phyloP scores from a whole-genome alignment of 2,329 filamentous ascomycete species.

The Fusarium subtropicale region DNA sequence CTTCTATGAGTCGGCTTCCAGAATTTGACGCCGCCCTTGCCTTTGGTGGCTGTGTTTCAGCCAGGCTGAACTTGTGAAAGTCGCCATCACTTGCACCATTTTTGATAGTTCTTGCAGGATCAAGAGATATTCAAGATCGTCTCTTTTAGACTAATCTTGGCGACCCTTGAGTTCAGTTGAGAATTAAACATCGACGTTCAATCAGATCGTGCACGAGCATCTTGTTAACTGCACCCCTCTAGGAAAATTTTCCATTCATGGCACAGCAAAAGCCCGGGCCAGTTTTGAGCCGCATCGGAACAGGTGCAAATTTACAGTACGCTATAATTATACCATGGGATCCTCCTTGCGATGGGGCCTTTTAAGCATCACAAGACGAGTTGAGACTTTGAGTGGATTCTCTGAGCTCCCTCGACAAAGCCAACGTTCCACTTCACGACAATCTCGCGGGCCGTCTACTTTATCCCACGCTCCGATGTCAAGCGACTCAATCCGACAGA shows the following conservation, averaged over 20 bases:
- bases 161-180: slow-evolving; percentile 21
- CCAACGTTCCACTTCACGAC: slow-evolving; percentile 34
- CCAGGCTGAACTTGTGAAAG: background rate
- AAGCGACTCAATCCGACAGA: slow-evolving; percentile 38
- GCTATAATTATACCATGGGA: slow-evolving; percentile 47
- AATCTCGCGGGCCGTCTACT: slow-evolving; percentile 26
- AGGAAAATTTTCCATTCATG: slow-evolving; percentile 22
- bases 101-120: slow-evolving; percentile 14
- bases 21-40: slow-evolving; percentile 5
- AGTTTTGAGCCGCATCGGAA: slow-evolving; percentile 45
- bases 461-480: slow-evolving; percentile 23
- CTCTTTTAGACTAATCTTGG: slow-evolving; percentile 18
- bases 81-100: slow-evolving; percentile 35
- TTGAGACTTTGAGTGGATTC: slow-evolving; percentile 40
- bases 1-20: slow-evolving; percentile 8
- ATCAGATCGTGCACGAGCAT: slow-evolving; percentile 20
- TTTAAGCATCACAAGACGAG: slow-evolving; percentile 42
- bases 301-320: slow-evolving; percentile 45
- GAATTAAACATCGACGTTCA: slow-evolving; percentile 7
- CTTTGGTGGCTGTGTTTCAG: slow-evolving; percentile 11
- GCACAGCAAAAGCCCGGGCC: slow-evolving; percentile 19
- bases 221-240: slow-evolving; percentile 25
- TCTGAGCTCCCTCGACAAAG: slow-evolving; percentile 17
- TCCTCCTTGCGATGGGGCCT: slow-evolving; percentile 38
- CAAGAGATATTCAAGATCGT: slow-evolving; percentile 5